Conservation (phyloP, 257 asterid genomes). For the Haberlea rhodopensis region DNA sequence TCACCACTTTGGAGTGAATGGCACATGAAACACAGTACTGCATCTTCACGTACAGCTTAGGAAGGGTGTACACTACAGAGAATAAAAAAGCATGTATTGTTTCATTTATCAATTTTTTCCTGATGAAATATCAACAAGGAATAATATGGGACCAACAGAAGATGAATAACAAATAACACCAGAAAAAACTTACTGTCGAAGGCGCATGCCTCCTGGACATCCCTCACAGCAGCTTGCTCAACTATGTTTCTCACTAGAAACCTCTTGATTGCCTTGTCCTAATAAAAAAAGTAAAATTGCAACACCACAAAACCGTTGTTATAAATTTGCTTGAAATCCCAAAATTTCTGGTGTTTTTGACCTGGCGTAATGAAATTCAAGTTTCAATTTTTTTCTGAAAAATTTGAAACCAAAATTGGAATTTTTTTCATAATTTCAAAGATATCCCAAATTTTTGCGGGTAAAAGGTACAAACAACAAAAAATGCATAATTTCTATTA, state of each 20-base stretch:
- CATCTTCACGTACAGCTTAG: conserved; percentile 78
- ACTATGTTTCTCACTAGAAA: conserved; percentile 84
- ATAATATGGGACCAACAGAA: background rate
- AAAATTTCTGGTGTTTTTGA: background rate
- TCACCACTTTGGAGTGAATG: no score
- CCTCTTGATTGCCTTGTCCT: conserved; percentile 95
- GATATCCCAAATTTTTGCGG: no score
- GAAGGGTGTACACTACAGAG: conserved; percentile 52
- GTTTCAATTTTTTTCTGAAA: no score
- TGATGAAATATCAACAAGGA: background rate
- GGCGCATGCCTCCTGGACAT: conserved; percentile 95
- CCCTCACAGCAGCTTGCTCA: conserved; percentile 94
- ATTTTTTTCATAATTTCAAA: no score
- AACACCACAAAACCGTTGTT: background rate
- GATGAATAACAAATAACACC: background rate
- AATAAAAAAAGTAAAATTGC: background rate
- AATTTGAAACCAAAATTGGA: no score
- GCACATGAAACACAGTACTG: no score
- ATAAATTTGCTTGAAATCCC: background rate
- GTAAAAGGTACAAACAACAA: no score
- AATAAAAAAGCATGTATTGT: background rate
- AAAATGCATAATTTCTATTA: no score
- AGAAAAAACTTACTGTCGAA: conserved; percentile 50
- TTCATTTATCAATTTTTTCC: background rate
- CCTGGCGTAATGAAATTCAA: no score